Conservation (phyloP, 495 filamentous ascomycete genomes). For the Xylaria cubensis region DNA sequence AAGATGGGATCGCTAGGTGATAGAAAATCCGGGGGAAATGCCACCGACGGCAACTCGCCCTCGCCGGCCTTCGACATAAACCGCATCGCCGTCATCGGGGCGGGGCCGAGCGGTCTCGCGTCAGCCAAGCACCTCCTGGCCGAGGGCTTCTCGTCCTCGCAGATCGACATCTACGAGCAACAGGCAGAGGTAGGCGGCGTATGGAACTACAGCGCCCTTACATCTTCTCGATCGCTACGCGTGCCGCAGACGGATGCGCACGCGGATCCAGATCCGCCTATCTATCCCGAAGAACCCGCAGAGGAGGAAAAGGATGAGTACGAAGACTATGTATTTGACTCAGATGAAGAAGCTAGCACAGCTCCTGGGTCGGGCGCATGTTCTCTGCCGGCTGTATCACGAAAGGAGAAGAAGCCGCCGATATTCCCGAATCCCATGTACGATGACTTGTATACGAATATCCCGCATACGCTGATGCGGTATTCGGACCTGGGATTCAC, state of each 20-base stretch:
- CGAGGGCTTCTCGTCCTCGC: conserved; percentile 68
- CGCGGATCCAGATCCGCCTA: conserved; percentile 48
- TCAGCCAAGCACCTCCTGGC: conserved; percentile 77
- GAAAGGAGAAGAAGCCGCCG: conserved; percentile 38
- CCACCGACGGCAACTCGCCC: neutral
- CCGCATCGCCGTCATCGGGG: conserved; percentile 72
- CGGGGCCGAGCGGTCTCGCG: conserved; percentile 70
- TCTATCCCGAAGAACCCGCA: conserved; percentile 32
- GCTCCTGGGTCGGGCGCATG: conserved; percentile 27
- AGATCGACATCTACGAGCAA: conserved; percentile 83
- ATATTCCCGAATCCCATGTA: conserved; percentile 78
- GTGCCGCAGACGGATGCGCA: conserved; percentile 53
- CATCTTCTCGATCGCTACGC: conserved; percentile 32
- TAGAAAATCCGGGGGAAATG: neutral
- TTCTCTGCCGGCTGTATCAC: conserved; percentile 12
- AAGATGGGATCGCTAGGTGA: conserved; percentile 19
- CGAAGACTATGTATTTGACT: conserved; percentile 23
- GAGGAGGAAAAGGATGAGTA: conserved; percentile 16
- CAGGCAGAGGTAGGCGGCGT: conserved; percentile 75
- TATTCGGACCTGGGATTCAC: conserved; percentile 76
- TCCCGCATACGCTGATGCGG: conserved; percentile 81
- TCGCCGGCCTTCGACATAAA: conserved; percentile 48
- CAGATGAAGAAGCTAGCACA: conserved; percentile 26
- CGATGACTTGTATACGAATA: conserved; percentile 81
- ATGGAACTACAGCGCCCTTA: conserved; percentile 74